These are phyloP conservation scores for Beauveria scarabaeidicola DNA, from an alignment of 2,329 filamentous ascomycete genomes.

Conservation along the genomic window DNA sequence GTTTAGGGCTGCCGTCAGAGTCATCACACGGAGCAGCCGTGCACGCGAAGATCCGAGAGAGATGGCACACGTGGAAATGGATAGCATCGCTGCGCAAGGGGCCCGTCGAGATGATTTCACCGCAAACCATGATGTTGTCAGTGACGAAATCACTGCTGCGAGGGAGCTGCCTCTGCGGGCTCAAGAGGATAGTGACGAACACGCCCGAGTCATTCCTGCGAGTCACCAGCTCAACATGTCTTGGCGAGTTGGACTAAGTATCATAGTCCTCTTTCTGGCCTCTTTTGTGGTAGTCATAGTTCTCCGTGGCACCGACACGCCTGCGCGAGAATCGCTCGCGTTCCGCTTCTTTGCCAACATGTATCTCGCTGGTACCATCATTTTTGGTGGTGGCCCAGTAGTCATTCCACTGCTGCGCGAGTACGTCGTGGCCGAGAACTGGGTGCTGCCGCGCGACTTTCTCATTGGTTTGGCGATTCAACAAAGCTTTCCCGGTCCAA, in stretches of 20 bases:
- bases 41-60: background rate
- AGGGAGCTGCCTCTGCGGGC: background rate
- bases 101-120: constrained; percentile 5
- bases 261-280: constrained; percentile 42
- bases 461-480: constrained; percentile 63
- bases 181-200: background rate
- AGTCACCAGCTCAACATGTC: constrained; percentile 31
- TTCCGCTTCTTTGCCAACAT: constrained; percentile 62
- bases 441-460: constrained; percentile 64
- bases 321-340: constrained; percentile 30
- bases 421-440: constrained; percentile 57
- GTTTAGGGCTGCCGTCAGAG: background rate
- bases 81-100: background rate
- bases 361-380: constrained; percentile 64
- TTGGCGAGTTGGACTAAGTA: constrained; percentile 34
- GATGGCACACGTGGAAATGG: background rate
- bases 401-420: constrained; percentile 55
- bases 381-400: constrained; percentile 56
- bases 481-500: constrained; percentile 53
- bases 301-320: constrained; percentile 31
- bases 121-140: background rate
- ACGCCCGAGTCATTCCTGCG: constrained; percentile 19
- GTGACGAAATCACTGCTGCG: background rate
- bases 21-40: background rate
- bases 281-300: constrained; percentile 51